These are phyloP conservation scores for Ricinus communis DNA, from an alignment of 345 rosid genomes.

Conservation along the genomic window DNA sequence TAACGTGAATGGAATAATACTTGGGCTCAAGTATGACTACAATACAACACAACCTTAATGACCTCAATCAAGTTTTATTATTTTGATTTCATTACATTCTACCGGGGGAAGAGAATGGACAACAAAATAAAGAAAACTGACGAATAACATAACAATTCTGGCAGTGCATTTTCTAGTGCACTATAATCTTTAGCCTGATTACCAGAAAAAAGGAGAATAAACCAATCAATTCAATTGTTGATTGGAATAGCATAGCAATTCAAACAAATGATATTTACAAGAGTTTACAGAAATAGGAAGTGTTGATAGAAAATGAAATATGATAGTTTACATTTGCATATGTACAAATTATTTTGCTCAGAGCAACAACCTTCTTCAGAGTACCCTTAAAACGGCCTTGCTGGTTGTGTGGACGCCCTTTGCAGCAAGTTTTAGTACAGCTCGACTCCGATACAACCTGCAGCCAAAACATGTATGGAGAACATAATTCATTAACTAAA, in stretches of 20 bases:
- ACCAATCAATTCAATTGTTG: background rate
- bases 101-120: too few relatives aligned
- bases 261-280: background rate
- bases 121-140: too few relatives aligned
- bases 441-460: constrained; percentile 70
- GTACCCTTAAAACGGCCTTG: constrained; percentile 64
- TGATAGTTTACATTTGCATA: background rate
- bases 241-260: background rate
- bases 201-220: too few relatives aligned
- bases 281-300: background rate
- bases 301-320: background rate
- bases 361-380: constrained; percentile 37
- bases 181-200: too few relatives aligned
- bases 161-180: too few relatives aligned
- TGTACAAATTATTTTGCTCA: constrained; percentile 4
- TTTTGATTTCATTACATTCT: too few relatives aligned
- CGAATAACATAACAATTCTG: too few relatives aligned
- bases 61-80: background rate
- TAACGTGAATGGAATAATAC: background rate
- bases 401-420: constrained; percentile 62
- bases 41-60: background rate
- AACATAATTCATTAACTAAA: too few relatives aligned
- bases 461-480: constrained; percentile 13
- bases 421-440: constrained; percentile 66
- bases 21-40: background rate